phyloP scores from a whole-genome alignment of 2,329 filamentous ascomycete genomes.

The Proliferodiscus dingleyae region DNA sequence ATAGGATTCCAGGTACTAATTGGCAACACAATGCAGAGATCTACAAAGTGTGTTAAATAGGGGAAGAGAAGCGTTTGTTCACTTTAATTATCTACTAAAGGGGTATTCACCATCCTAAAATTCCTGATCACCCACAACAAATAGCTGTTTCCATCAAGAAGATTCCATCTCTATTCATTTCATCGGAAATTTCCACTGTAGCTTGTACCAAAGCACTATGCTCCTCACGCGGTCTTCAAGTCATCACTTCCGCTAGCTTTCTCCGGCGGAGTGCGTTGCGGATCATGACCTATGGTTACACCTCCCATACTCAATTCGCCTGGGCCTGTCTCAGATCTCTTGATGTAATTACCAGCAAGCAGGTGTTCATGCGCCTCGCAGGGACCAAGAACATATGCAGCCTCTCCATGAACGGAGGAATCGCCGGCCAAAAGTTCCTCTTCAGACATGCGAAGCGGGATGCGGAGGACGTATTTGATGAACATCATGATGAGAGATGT shows the following conservation, averaged over 20 bases:
- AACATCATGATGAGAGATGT: conserved; percentile 44
- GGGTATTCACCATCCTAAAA: no score
- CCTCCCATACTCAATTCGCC: conserved; percentile 16
- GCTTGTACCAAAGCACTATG: no score
- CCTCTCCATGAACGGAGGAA: conserved; percentile 44
- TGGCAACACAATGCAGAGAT: no score
- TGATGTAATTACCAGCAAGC: conserved; percentile 14
- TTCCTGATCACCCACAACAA: no score
- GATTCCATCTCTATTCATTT: no score
- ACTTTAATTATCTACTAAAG: no score
- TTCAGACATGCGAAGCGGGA: conserved; percentile 44
- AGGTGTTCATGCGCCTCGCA: conserved; percentile 19
- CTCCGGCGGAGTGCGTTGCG: conserved; percentile 5
- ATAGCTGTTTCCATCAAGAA: no score
- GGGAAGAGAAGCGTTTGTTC: no score
- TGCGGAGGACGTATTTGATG: conserved; percentile 45
- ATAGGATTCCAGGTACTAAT: no score
- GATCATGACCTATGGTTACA: conserved; percentile 15
- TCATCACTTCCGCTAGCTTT: background rate
- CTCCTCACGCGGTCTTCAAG: background rate
- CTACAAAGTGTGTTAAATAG: no score
- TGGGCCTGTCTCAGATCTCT: conserved; percentile 7
- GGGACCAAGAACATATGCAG: conserved; percentile 28
- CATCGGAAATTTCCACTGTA: no score
- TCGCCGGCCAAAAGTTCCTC: conserved; percentile 42